These are phyloP conservation scores for Aspergillus sojae DNA, from an alignment of 2,329 filamentous ascomycete species.

Conservation along the genomic window DNA sequence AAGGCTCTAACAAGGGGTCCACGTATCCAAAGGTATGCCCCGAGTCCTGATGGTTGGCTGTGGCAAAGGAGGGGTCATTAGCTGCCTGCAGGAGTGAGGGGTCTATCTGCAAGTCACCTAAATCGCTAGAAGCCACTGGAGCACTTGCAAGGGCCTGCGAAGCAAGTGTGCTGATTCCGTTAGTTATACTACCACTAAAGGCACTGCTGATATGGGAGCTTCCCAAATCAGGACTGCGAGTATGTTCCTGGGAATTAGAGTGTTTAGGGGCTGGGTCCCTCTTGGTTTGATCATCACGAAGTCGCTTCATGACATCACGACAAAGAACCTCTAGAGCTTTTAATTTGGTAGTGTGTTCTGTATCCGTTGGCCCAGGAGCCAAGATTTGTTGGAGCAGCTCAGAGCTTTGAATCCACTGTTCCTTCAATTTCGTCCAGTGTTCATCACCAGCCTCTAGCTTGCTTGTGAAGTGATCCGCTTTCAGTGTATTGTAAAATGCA, in stretches of 20 bases:
- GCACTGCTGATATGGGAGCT: conserved; percentile 27
- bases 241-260: conserved; percentile 27
- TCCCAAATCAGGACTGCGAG: conserved; percentile 24
- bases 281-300: conserved; percentile 67
- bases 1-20: conserved; percentile 38
- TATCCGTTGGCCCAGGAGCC: conserved; percentile 53
- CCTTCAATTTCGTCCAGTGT: conserved; percentile 72
- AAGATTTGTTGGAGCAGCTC: conserved; percentile 60
- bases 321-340: conserved; percentile 72
- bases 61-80: conserved; percentile 49
- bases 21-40: conserved; percentile 38
- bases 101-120: conserved; percentile 64
- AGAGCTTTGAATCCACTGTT: conserved; percentile 65
- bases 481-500: conserved; percentile 67
- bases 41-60: conserved; percentile 37
- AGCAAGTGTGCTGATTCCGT: conserved; percentile 47
- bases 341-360: conserved; percentile 57
- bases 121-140: conserved; percentile 40
- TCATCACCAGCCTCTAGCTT: conserved; percentile 73
- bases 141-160: conserved; percentile 48
- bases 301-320: conserved; percentile 75
- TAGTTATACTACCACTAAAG: conserved; percentile 33
- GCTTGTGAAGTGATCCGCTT: conserved; percentile 67
- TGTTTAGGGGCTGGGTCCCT: conserved; percentile 53
- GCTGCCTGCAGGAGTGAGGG: conserved; percentile 63